phyloP scores from a whole-genome alignment of 1,139 yeast genomes.

The Hansenula sp. region DNA sequence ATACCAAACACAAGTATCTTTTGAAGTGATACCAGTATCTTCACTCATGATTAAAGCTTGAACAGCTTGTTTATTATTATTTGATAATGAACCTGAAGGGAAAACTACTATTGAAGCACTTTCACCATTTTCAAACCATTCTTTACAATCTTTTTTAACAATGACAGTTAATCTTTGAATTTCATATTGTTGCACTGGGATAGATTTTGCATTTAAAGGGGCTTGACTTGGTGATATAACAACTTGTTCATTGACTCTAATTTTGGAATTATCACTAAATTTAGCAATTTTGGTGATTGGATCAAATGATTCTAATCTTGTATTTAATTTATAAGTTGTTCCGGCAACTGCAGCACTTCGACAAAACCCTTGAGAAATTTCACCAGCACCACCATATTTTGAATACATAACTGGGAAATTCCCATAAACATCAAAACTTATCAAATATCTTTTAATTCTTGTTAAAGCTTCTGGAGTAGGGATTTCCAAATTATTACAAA shows the following conservation, averaged over 20 bases:
- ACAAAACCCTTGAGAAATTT: slow-evolving; percentile 93
- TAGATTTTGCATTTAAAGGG: slow-evolving; percentile 35
- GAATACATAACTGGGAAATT: slow-evolving; percentile 89
- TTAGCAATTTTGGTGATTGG: slow-evolving; percentile 61
- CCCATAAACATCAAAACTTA: slow-evolving; percentile 91
- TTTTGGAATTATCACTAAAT: slow-evolving; percentile 72
- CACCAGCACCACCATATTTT: slow-evolving; percentile 96
- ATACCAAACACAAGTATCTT: slow-evolving; percentile 90
- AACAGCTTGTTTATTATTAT: slow-evolving; percentile 66
- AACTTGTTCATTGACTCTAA: slow-evolving; percentile 73
- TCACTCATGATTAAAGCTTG: slow-evolving; percentile 87
- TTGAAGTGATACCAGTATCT: slow-evolving; percentile 87
- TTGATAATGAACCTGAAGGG: slow-evolving; percentile 80
- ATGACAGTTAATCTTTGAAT: slow-evolving; percentile 76
- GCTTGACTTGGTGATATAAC: slow-evolving; percentile 71
- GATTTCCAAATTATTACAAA: slow-evolving; percentile 58
- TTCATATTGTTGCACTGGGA: slow-evolving; percentile 42
- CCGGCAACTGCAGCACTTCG: slow-evolving; percentile 99
- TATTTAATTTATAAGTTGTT: slow-evolving; percentile 82
- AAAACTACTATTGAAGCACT: slow-evolving; percentile 84
- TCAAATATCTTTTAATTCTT: slow-evolving; percentile 76
- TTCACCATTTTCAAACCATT: slow-evolving; percentile 88
- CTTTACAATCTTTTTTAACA: slow-evolving; percentile 82
- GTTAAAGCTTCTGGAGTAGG: slow-evolving; percentile 72
- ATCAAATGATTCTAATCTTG: slow-evolving; percentile 61